Evolutionary conservation across 1,284 basidiomycete species (phyloP).

Genomic region (Austropuccinia psidii): DNA sequence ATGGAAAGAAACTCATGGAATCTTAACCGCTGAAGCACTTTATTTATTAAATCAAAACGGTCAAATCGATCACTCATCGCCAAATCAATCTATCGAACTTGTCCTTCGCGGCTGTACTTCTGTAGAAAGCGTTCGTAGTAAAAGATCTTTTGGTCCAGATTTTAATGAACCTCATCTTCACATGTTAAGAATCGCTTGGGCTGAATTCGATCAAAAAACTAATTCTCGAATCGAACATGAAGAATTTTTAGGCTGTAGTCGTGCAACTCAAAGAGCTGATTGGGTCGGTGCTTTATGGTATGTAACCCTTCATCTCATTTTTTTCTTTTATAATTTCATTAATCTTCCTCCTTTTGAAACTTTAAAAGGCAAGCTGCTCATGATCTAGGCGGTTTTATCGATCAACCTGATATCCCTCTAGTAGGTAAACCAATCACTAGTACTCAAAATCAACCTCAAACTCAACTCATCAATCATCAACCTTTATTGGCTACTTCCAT

Average conservation of each 20-base stretch:
- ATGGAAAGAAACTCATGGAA: constrained; percentile 30
- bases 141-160: constrained; percentile 32
- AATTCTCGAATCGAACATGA: constrained; percentile 33
- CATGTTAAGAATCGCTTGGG: constrained; percentile 34
- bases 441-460: neutral
- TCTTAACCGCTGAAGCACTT: constrained; percentile 21
- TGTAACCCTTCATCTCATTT: neutral
- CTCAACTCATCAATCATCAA: neutral
- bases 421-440: constrained; percentile 12
- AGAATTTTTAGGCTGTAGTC: constrained; percentile 34
- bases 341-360: neutral
- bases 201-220: constrained; percentile 25
- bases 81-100: constrained; percentile 29
- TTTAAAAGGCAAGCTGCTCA: constrained; percentile 32
- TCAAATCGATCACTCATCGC: constrained; percentile 16
- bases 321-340: neutral
- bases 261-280: constrained; percentile 35
- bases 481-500: neutral
- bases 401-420: constrained; percentile 35
- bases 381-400: constrained; percentile 33
- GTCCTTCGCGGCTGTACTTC: constrained; percentile 21
- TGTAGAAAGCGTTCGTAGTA: constrained; percentile 35
- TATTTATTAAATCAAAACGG: constrained; percentile 34
- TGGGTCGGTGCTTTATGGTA: constrained; percentile 36
- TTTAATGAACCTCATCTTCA: constrained; percentile 33